Base-by-base conservation (phyloP, 805 yeast genomes). In the Candida namnaoensis region DNA sequence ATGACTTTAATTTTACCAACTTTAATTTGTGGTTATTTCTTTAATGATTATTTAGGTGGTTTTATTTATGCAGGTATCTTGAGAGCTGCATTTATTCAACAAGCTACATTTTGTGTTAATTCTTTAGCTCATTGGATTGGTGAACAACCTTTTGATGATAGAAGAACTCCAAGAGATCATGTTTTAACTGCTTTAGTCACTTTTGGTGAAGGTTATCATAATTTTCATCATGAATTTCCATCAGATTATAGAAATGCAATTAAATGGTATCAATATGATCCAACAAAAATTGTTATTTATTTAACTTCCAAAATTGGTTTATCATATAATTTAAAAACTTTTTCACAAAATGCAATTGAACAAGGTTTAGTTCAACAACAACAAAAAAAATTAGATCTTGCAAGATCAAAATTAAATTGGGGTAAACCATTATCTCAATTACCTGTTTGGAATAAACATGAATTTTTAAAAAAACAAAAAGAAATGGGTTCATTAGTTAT, bases 191-290 rank as follows among this genome's bases (percentile, higher is more conserved):
- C 93, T 5, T 66, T 84, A 45, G 88, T 83, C 44, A 85, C 95
- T 0, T 83, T 84, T 56, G 95, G 95, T 63, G 95, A 85, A 66
- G 95, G 95, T 48, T 83, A 84, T 71, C 93, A 85, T 58, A 85
- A 85, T 66, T 85, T 84, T 78, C 95, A 85, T 63, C 95, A 85
- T 61, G 95, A 84, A 69, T 85, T 84, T 74, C 93, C 95, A 54
- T 75, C 86, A 15, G 95, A 85, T 66, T 85, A 84, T 74, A 78
- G 95, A 74, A 84, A 84, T 58, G 93, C 93, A 33, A 72, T 84
- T 58, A 81, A 78, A 59, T 84, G 93, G 93, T 84, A 80, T 69
- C 91, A 84, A 71, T 84, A 78, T 58, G 95, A 85, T 60, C 95
- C 95, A 50, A 83, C 93, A 39, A 84, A 84, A 65, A 54, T 76